phyloP scores from a whole-genome alignment of 352 stramenopile species.

The Pilasporangium apinafurcum region DNA sequence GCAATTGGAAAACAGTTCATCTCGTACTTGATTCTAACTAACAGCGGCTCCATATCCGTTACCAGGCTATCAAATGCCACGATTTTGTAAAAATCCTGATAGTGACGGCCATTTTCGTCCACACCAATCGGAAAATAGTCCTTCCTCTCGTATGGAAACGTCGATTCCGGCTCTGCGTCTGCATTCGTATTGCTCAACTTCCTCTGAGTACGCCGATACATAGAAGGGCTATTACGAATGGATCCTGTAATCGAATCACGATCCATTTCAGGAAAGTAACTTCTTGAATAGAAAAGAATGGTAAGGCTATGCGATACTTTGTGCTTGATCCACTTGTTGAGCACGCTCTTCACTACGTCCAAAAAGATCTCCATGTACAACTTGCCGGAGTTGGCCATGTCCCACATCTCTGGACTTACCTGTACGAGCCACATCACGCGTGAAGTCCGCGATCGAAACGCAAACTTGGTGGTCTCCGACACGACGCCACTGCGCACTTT shows the following conservation, averaged over 20 bases:
- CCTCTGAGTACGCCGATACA: too few relatives aligned
- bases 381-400: constrained; percentile 85
- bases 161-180: constrained; percentile 34
- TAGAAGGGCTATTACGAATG: too few relatives aligned
- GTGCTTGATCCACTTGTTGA: constrained; percentile 89
- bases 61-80: constrained; percentile 69
- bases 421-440: constrained; percentile 98
- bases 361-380: constrained; percentile 91
- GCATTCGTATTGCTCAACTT: too few relatives aligned
- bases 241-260: constrained; percentile 13
- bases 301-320: constrained; percentile 90
- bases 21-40: constrained; percentile 73
- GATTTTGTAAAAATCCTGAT: constrained; percentile 85
- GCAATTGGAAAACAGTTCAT: constrained; percentile 68
- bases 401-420: constrained; percentile 93
- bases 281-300: constrained; percentile 90
- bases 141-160: constrained; percentile 55
- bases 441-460: constrained; percentile 91
- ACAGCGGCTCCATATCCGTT: constrained; percentile 56
- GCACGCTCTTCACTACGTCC: constrained; percentile 64
- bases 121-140: constrained; percentile 67
- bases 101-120: constrained; percentile 72
- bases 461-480: constrained; percentile 95
- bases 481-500: constrained; percentile 92
- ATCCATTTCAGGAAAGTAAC: constrained; percentile 82